Evolutionary conservation across 495 filamentous ascomycete species (phyloP).

Genomic region (Aspergillus asperescens): DNA sequence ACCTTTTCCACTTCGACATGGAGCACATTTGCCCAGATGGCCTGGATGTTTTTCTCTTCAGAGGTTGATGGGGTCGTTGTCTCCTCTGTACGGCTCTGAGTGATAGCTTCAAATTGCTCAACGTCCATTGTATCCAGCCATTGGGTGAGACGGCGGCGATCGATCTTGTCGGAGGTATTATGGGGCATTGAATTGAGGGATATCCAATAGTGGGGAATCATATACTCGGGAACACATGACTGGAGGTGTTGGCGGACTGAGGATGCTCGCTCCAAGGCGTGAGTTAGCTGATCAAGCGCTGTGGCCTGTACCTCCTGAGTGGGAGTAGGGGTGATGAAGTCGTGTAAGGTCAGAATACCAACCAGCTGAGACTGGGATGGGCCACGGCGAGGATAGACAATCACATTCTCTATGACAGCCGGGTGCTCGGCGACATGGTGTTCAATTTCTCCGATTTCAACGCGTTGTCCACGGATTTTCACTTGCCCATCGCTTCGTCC

Average conservation of each 20-base stretch:
- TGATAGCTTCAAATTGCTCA: neutral
- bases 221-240: constrained; percentile 15
- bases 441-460: constrained; percentile 42
- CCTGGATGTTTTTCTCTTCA: constrained; percentile 9
- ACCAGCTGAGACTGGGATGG: constrained; percentile 6
- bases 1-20: constrained; percentile 16
- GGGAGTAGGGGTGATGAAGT: neutral
- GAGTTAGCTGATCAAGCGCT: neutral
- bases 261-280: neutral
- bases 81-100: neutral
- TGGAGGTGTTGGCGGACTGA: constrained; percentile 3
- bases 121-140: constrained; percentile 12
- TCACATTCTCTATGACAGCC: constrained; percentile 8
- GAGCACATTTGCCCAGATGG: constrained; percentile 21
- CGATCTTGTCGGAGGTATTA: constrained; percentile 38
- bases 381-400: constrained; percentile 9
- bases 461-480: constrained; percentile 41
- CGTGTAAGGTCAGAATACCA: constrained; percentile 6
- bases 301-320: constrained; percentile 2
- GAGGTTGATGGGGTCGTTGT: neutral
- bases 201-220: constrained; percentile 24
- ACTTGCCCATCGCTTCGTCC: constrained; percentile 53
- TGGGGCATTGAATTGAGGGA: constrained; percentile 25
- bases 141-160: constrained; percentile 22
- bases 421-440: constrained; percentile 20